These are phyloP conservation scores for Purpureocillium lavendulum DNA, from an alignment of 2,329 filamentous ascomycete species.

Conservation along the genomic window DNA sequence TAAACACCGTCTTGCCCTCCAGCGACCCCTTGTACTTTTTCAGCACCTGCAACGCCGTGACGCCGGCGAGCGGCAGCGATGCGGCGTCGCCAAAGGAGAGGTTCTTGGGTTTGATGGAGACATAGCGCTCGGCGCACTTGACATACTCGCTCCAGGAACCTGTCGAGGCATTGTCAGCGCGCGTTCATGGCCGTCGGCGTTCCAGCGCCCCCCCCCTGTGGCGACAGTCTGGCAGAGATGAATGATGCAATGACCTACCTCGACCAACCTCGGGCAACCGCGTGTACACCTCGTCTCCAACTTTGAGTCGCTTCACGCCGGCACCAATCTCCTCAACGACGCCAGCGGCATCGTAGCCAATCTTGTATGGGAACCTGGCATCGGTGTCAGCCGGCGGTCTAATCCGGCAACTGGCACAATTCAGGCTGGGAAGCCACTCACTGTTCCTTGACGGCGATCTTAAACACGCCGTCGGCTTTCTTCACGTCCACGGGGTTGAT, in stretches of 20 bases:
- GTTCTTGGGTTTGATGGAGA: slow-evolving; percentile 29
- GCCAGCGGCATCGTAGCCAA: slow-evolving; percentile 34
- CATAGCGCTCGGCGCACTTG: slow-evolving; percentile 18
- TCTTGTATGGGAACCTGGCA: slow-evolving; percentile 28
- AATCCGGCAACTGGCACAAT: neutral
- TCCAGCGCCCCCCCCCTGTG: no score
- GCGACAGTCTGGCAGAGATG: no score
- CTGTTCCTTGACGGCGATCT: slow-evolving; percentile 20
- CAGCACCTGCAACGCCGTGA: slow-evolving; percentile 31
- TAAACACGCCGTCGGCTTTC: slow-evolving; percentile 26
- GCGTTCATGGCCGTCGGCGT: no score
- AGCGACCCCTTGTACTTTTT: slow-evolving; percentile 27
- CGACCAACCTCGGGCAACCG: slow-evolving; percentile 12
- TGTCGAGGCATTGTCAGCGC: slow-evolving; percentile 4
- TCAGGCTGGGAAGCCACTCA: slow-evolving; percentile 9
- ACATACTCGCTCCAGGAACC: slow-evolving; percentile 28
- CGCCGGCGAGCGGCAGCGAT: slow-evolving; percentile 31
- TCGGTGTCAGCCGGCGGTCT: no score
- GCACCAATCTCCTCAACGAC: slow-evolving; percentile 24
- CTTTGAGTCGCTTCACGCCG: slow-evolving; percentile 22
- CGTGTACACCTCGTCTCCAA: slow-evolving; percentile 14
- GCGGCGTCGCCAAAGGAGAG: slow-evolving; percentile 33
- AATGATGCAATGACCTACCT: no score
- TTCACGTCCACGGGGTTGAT: slow-evolving; percentile 37
- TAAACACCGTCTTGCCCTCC: slow-evolving; percentile 20